A percentile compares a stretch with the other conserved stretches of the same genome.
phyloP scores from a whole-genome alignment of 495 filamentous ascomycete genomes.

The Lasiosphaeria hispida region DNA sequence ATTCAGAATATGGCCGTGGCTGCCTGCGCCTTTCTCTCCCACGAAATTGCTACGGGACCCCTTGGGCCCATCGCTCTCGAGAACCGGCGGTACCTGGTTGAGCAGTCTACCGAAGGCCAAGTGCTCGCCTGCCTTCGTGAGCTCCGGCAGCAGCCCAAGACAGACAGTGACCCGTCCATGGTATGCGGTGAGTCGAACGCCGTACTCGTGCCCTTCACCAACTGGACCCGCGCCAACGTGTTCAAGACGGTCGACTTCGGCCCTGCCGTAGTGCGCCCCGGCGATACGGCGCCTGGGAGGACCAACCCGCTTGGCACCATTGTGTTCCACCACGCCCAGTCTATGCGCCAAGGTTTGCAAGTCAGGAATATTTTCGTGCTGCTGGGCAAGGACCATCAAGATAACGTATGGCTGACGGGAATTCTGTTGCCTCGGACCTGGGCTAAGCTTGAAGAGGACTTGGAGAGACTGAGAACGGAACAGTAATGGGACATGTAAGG shows the following conservation, averaged over 20 bases:
- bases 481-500: too few species aligned
- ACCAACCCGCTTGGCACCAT: constrained; percentile 1
- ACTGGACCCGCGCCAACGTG: constrained; percentile 47
- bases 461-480: constrained; percentile 27
- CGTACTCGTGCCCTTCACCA: constrained; percentile 40
- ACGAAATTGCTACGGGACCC: neutral
- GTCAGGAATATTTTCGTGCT: constrained; percentile 30
- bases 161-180: constrained; percentile 31
- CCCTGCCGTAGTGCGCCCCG: constrained; percentile 34
- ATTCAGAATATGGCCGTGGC: constrained; percentile 21
- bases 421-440: constrained; percentile 27
- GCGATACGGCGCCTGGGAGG: neutral
- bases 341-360: constrained; percentile 14
- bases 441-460: constrained; percentile 28
- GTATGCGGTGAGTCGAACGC: constrained; percentile 29
- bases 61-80: constrained; percentile 31
- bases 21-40: neutral
- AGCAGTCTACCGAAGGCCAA: constrained; percentile 45
- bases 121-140: constrained; percentile 36
- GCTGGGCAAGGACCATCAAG: constrained; percentile 45
- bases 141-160: constrained; percentile 8
- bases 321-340: constrained; percentile 1
- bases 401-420: constrained; percentile 46
- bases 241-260: constrained; percentile 45
- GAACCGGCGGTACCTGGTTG: constrained; percentile 37